Evolutionary conservation across 2,329 filamentous ascomycete species (phyloP).

Genomic region (Botrytis fragariae): DNA sequence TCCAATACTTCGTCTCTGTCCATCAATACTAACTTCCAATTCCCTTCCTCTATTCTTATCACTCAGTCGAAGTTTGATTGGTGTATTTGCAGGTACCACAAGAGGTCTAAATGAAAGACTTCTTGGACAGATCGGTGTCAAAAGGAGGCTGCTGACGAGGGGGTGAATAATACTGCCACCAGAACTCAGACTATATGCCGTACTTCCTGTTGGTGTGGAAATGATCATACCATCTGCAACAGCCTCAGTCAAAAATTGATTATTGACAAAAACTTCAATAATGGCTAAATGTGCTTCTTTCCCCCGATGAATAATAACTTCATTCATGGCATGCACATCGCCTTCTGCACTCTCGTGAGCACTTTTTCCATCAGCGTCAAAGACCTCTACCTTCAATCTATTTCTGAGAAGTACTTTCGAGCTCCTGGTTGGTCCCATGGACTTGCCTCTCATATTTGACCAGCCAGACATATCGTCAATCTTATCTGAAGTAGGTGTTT

Average conservation of each 20-base stretch:
- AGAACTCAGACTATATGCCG: slow-evolving; percentile 89
- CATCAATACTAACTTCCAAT: slow-evolving; percentile 77
- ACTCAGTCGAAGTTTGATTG: slow-evolving; percentile 78
- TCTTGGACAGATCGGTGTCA: slow-evolving; percentile 92
- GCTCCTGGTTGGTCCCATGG: slow-evolving; percentile 69
- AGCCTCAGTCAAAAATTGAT: slow-evolving; percentile 86
- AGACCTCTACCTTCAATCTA: slow-evolving; percentile 81
- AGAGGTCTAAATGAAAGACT: slow-evolving; percentile 90
- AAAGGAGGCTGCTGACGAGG: slow-evolving; percentile 78
- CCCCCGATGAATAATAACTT: slow-evolving; percentile 89
- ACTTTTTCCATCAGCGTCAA: slow-evolving; percentile 60
- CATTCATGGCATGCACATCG: slow-evolving; percentile 76
- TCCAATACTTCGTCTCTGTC: slow-evolving; percentile 61
- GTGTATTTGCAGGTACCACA: slow-evolving; percentile 81
- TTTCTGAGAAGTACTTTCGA: slow-evolving; percentile 85
- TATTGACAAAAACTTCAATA: slow-evolving; percentile 87
- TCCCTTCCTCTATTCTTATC: slow-evolving; percentile 74
- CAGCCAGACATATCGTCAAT: slow-evolving; percentile 53
- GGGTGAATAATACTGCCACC: slow-evolving; percentile 95
- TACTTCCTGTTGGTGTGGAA: slow-evolving; percentile 90
- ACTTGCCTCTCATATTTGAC: slow-evolving; percentile 74
- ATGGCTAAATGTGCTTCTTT: slow-evolving; percentile 86
- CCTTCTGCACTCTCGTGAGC: slow-evolving; percentile 36
- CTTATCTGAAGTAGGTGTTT: slow-evolving; percentile 24
- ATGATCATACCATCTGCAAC: slow-evolving; percentile 95